A percentile compares a stretch with the other conserved stretches of the same genome.
phyloP scores from a whole-genome alignment of 148 eudicot genomes.

The Fallopia convolvulus region DNA sequence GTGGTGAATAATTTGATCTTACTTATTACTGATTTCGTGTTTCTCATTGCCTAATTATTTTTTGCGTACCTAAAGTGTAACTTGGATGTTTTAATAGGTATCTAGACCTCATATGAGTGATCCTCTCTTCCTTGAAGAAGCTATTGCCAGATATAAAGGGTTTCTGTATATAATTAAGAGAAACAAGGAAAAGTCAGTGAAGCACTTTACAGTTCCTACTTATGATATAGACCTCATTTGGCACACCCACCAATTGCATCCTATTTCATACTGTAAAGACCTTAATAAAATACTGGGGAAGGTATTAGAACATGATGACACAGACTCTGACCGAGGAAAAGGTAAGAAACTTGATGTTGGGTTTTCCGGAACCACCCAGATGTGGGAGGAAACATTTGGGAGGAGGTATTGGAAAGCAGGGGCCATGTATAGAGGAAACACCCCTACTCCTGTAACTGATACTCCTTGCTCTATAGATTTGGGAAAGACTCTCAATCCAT shows the following conservation, averaged over 20 bases:
- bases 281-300: slow-evolving; percentile 49
- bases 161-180: slow-evolving; percentile 75
- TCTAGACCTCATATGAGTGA: slow-evolving; percentile 62
- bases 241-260: slow-evolving; percentile 91
- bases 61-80: not conserved
- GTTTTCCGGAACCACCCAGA: slow-evolving; percentile 71
- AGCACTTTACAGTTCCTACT: slow-evolving; percentile 78
- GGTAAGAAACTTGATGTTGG: slow-evolving; percentile 86
- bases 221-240: slow-evolving; percentile 95
- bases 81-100: slow-evolving; percentile 35
- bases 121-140: slow-evolving; percentile 62
- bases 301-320: slow-evolving; percentile 93
- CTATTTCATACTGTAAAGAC: slow-evolving; percentile 64
- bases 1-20: not conserved
- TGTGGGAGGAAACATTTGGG: slow-evolving; percentile 79
- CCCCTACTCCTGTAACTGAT: slow-evolving; percentile 56
- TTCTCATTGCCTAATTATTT: not conserved
- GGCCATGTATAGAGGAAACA: slow-evolving; percentile 76
- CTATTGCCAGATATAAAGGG: slow-evolving; percentile 93
- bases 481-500: slow-evolving; percentile 24
- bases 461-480: slow-evolving; percentile 33
- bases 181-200: slow-evolving; percentile 56
- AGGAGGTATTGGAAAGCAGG: slow-evolving; percentile 89
- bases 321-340: slow-evolving; percentile 86
- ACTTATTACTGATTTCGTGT: not conserved